Evolutionary conservation across 106 monocot species (phyloP), one percentile per base, ranked within the genome.

Genomic region (Acorus calamus): DNA sequence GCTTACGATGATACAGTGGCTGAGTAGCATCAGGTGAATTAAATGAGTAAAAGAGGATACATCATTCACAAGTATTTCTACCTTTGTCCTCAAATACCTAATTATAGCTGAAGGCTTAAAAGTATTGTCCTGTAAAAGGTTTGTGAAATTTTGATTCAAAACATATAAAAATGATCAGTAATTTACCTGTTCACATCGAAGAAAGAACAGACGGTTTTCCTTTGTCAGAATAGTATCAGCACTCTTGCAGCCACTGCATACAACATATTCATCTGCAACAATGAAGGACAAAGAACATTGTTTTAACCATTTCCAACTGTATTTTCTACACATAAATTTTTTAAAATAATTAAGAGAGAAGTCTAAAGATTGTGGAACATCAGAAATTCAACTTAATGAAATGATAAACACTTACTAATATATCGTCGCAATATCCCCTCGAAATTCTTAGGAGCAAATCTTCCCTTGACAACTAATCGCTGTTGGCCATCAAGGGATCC

Each of bases 401-500:
- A 54, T 28, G 28, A 66, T 4, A 44, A 7, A 47, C 52, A 85
- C 96, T 82, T 91, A 96, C 91, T 98, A 71, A 98, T 75, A 59
- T 98, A 98, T 85, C 91, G 80, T 73, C 88, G 66, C 48, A 98
- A 85, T 28, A 98, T 98, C 14, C 91, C 91, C 81, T 92, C 96
- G 53, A 98, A 98, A 73, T 92, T 98, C 64, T 98, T 98, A 1
- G 91, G 96, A 47, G 91, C 91, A 85, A 98, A 98, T 77, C 96
- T 83, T 44, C 92, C 96, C 68, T 98, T 98, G 0, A 98, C 77
- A 63, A 98, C 88, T 78, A 98, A 73, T 62, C 96, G 87, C 72
- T 98, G 96, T 52, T 92, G 96, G 51, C 91, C 96, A 79, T 98
- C 96, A 75, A 98, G 92, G 11, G 91, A 92, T 54, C 96, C 96